Percentiles rank a stretch among this genome's conserved stretches.
Evolutionary conservation across 2,329 filamentous ascomycete species (phyloP).

Genomic region (Xylaria polymorpha): DNA sequence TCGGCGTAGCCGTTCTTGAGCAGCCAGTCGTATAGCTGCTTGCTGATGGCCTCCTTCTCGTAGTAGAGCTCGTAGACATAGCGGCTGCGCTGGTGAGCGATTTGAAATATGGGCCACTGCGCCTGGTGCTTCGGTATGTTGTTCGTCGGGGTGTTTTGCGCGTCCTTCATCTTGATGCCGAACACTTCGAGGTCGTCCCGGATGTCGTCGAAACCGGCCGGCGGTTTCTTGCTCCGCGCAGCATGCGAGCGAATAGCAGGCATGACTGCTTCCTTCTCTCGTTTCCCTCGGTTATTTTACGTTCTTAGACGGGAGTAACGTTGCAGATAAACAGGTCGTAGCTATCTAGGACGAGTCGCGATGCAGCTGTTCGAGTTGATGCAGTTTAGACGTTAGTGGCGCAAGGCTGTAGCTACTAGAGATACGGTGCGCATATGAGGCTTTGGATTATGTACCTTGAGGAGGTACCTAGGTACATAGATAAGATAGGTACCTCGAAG

Average conservation of each 20-base stretch:
- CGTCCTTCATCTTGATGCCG: slow-evolving; percentile 92
- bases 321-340: neutral
- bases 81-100: slow-evolving; percentile 88
- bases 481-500: neutral
- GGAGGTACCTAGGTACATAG: neutral
- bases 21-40: slow-evolving; percentile 92
- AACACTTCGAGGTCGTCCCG: slow-evolving; percentile 88
- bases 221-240: slow-evolving; percentile 83
- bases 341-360: neutral
- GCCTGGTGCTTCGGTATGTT: slow-evolving; percentile 87
- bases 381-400: slow-evolving; percentile 45
- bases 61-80: slow-evolving; percentile 99
- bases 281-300: slow-evolving; percentile 17
- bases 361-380: slow-evolving; percentile 14
- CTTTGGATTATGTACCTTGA: no score
- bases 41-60: slow-evolving; percentile 94
- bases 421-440: no score
- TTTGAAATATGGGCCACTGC: slow-evolving; percentile 97
- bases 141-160: slow-evolving; percentile 87
- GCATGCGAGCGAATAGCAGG: slow-evolving; percentile 77
- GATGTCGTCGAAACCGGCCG: slow-evolving; percentile 88
- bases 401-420: slow-evolving; percentile 47
- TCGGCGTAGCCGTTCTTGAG: slow-evolving; percentile 98
- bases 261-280: slow-evolving; percentile 55
- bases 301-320: slow-evolving; percentile 9